Conservation (phyloP, 2,329 filamentous ascomycete species). For the Aspergillus sclerotialis region DNA sequence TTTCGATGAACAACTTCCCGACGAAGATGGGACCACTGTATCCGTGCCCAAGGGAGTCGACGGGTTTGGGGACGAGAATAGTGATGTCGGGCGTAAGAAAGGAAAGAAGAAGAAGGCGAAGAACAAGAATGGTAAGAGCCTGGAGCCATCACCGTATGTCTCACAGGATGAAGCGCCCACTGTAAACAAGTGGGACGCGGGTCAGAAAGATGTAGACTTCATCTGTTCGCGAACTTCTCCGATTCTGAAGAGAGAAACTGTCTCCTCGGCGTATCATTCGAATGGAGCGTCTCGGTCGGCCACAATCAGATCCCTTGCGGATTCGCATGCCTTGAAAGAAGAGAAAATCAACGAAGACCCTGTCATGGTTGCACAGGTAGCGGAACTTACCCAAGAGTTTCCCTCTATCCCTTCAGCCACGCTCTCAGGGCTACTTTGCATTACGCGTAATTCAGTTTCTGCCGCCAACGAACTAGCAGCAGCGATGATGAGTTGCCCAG, state of each 20-base stretch:
- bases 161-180: constrained; percentile 7
- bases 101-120: constrained; percentile 37
- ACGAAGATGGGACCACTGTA: constrained; percentile 38
- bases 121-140: constrained; percentile 26
- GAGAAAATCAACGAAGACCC: constrained; percentile 33
- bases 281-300: constrained; percentile 49
- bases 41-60: constrained; percentile 66
- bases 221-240: constrained; percentile 47
- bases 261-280: constrained; percentile 53
- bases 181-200: constrained; percentile 53
- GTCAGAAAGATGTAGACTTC: constrained; percentile 53
- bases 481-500: constrained; percentile 40
- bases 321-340: constrained; percentile 38
- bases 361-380: constrained; percentile 42
- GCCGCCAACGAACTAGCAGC: constrained; percentile 55
- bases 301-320: constrained; percentile 51
- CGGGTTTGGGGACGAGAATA: constrained; percentile 58
- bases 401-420: constrained; percentile 43
- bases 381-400: constrained; percentile 50
- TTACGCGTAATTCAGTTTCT: constrained; percentile 51
- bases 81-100: constrained; percentile 32
- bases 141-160: constrained; percentile 8
- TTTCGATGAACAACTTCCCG: constrained; percentile 60
- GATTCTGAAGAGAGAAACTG: constrained; percentile 38
- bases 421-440: constrained; percentile 47